Base-by-base conservation (phyloP, 345 rosid genomes). In the Streptanthus diversifolius region DNA sequence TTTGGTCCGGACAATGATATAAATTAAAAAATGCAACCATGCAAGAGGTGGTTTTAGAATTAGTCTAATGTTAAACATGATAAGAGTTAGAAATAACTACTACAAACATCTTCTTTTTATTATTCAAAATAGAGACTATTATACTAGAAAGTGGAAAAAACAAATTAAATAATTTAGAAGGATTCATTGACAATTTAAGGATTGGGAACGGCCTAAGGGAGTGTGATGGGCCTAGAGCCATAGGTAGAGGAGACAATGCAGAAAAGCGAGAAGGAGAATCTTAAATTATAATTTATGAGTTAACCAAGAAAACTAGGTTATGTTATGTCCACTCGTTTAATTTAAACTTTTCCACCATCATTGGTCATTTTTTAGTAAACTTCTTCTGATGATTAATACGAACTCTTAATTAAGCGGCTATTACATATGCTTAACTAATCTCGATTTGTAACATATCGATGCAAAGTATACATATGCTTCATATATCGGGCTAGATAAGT, bases 141-240 rank as follows among this genome's bases (percentile, higher is more conserved):
- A 51, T 30, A 27, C 27, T 15, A 49, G 57, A 30, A 41, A 30
- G 25, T 39, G 44, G 62, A 37, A 63, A 53, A 15, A n/a, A n/a
- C n/a, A n/a, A n/a, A n/a, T n/a, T 17, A 64, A 33, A 27, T 44
- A 21, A 33, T 18, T 8, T 45, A 45, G 51, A 29, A 63, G 17
- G 45, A 53, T 24, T 72, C 30, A 74, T 57, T 65, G 66, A 66
- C 41, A 65, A 22, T 36, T 33, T 40, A 70, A n/a, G 48, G 49
- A 40, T 14, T 74, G 73, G 68, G 73, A 58, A 59, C 12, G 53
- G 37, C 24, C 73, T 66, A 19, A 51, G 49, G 41, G 79, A 68
- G 58, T 61, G 79, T 68, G 70, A 70, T 68, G 64, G 74, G 47
- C 58, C 52, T 68, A 75, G 70, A 68, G 55, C 40, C 72, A 17